These are phyloP conservation scores for Elaeis guineensis DNA, from an alignment of 176 grass and related monocot genomes.

Conservation along the genomic window DNA sequence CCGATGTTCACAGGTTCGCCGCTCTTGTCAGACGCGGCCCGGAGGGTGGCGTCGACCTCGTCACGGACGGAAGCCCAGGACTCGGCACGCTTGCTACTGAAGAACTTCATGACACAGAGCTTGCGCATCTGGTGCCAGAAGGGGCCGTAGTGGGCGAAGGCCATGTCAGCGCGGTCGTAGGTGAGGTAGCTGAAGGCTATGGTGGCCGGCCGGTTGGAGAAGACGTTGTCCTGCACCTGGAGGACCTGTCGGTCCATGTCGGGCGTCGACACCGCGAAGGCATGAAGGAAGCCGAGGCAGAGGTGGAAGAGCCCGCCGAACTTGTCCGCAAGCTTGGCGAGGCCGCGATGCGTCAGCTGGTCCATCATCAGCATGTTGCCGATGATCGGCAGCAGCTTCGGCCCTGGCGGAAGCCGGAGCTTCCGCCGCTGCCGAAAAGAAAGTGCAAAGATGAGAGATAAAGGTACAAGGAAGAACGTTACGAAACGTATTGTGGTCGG, in stretches of 20 bases:
- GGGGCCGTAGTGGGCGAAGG: constrained; percentile 86
- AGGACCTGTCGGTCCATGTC: constrained; percentile 75
- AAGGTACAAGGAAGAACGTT: constrained; percentile 21
- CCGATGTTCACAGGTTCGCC: constrained; percentile 48
- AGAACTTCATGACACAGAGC: constrained; percentile 80
- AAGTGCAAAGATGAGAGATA: constrained; percentile 24
- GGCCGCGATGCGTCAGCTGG: neutral
- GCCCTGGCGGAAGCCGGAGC: constrained; percentile 64
- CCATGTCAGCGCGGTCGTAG: constrained; percentile 89
- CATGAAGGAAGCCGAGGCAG: constrained; percentile 32
- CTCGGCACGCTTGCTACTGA: constrained; percentile 71
- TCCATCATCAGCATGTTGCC: too few relatives aligned
- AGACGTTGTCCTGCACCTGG: constrained; percentile 73
- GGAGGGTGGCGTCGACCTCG: constrained; percentile 35
- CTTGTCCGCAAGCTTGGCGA: too few relatives aligned
- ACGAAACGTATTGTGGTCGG: constrained; percentile 9
- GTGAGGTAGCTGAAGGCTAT: constrained; percentile 68
- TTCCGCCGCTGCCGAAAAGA: constrained; percentile 10
- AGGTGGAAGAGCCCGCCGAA: too few relatives aligned
- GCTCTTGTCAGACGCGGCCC: constrained; percentile 15
- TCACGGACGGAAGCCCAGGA: constrained; percentile 73
- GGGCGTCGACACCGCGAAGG: constrained; percentile 66
- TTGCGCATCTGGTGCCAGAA: constrained; percentile 97
- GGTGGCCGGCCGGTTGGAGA: constrained; percentile 82
- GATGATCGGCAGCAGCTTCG: constrained; percentile 29